phyloP scores from a whole-genome alignment of 371 early-diverging fungal species.

The Furculomyces boomerangus region DNA sequence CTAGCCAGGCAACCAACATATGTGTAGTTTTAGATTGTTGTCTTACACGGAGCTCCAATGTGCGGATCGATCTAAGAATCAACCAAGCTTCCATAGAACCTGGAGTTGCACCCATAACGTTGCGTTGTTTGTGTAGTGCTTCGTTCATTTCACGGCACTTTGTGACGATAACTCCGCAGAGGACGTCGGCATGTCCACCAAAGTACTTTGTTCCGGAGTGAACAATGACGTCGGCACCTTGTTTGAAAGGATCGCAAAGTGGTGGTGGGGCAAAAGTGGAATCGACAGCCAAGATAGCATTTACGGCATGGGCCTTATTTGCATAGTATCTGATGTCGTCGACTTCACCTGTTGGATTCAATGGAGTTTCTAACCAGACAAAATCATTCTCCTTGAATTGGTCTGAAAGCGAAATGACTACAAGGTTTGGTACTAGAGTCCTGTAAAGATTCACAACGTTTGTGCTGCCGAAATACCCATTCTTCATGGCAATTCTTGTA shows the following conservation, averaged over 20 bases:
- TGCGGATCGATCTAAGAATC: slow-evolving; percentile 83
- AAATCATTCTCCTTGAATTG: slow-evolving; percentile 50
- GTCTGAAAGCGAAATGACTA: slow-evolving; percentile 61
- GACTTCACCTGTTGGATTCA: slow-evolving; percentile 85
- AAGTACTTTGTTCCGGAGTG: slow-evolving; percentile 95
- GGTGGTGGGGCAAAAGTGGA: slow-evolving; percentile 91
- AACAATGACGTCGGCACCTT: slow-evolving; percentile 88
- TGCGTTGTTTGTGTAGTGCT: slow-evolving; percentile 64
- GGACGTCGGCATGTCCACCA: slow-evolving; percentile 93
- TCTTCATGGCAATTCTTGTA: slow-evolving; percentile 71
- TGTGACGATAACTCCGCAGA: slow-evolving; percentile 83
- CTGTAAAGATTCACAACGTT: slow-evolving; percentile 66
- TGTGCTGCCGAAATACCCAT: slow-evolving; percentile 87
- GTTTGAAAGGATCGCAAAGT: slow-evolving; percentile 75
- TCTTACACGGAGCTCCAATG: slow-evolving; percentile 73
- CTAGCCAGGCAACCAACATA: slow-evolving; percentile 23
- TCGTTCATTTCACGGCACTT: slow-evolving; percentile 41
- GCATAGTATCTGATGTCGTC: slow-evolving; percentile 75
- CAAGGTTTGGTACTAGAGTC: slow-evolving; percentile 42
- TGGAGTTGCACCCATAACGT: slow-evolving; percentile 76
- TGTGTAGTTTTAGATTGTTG: slow-evolving; percentile 68
- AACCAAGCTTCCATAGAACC: slow-evolving; percentile 84
- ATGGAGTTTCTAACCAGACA: slow-evolving; percentile 87
- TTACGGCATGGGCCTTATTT: slow-evolving; percentile 46
- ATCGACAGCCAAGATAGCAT: slow-evolving; percentile 66